phyloP scores from a whole-genome alignment of 257 asterid genomes.

The Solanum chaucha region DNA sequence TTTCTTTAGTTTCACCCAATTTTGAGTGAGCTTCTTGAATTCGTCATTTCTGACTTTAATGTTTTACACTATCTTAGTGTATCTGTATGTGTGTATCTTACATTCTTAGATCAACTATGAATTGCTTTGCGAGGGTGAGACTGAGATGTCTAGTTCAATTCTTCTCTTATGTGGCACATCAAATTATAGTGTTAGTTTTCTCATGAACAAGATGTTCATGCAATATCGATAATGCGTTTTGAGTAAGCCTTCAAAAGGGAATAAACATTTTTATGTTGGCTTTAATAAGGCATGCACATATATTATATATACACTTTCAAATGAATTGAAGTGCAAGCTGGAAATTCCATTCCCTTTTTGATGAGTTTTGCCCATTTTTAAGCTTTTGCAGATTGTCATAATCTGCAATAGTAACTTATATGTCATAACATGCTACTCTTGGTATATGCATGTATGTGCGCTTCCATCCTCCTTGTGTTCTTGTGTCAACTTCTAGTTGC shows the following conservation, averaged over 20 bases:
- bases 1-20: neutral
- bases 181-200: neutral
- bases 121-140: neutral
- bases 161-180: neutral
- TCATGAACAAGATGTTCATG: neutral
- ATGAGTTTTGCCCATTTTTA: neutral
- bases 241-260: neutral
- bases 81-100: neutral
- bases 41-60: neutral
- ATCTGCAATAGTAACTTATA: neutral
- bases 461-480: neutral
- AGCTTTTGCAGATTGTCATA: neutral
- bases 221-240: neutral
- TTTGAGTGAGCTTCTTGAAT: neutral
- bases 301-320: neutral
- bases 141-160: neutral
- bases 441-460: neutral
- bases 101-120: neutral
- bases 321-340: neutral
- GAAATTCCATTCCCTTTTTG: neutral
- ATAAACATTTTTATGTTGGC: neutral
- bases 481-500: neutral
- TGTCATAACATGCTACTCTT: neutral
- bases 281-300: neutral
- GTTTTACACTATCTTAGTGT: neutral